Base-by-base conservation (phyloP, 352 stramenopile species). In the Phytophthora litchii region DNA sequence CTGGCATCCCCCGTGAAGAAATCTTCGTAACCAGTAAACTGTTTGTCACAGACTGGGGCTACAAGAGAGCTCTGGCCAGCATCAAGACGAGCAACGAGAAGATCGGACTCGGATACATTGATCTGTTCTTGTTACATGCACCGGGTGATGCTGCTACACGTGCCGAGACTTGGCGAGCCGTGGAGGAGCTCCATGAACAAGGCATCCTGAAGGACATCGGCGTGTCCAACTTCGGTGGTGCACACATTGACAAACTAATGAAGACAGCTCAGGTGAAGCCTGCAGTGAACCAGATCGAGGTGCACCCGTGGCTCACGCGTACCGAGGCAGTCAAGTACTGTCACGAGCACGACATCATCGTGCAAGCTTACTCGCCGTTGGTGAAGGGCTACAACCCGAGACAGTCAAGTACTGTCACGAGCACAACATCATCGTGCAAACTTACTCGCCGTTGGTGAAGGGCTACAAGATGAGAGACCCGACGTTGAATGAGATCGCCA, bases 21-120 rank as follows among this genome's bases (percentile, higher is more conserved):
- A 72, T 96, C 43, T 96, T 96, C 48, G 67, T 97, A 7, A 96
- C 86, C 6, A 94, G 80, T 42, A 96, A 97, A 70, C 58, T 95
- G 17, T 84, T 83, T 44, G 31, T 76, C 3, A 62, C 54, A 1
- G 59, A 76, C 40, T 94, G 86, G 72, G 78, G 75, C 19, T 95
- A 93, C 60, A 67, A 92, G 35, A 87, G 75, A 50, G 78, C 82
- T 3, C 61, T 93, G 38, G 60, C 56, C 11, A 75, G 64, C 7
- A 71, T 80, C 8, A 67, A 80, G 27, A 63, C 62, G n/a, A 87
- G 83, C 51, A 82, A 86, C 37, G 48, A 63, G 21, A 74, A 83
- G 17, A 70, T 97, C n/a, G 78, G 78, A 10, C 51, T 91, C 4
- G 83, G 83, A 13, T 95, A 95, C 62, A 83, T 96, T 42, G 89